These are phyloP conservation scores for Tetraselmis striata DNA, from an alignment of 139 green algal genomes.

Conservation along the genomic window DNA sequence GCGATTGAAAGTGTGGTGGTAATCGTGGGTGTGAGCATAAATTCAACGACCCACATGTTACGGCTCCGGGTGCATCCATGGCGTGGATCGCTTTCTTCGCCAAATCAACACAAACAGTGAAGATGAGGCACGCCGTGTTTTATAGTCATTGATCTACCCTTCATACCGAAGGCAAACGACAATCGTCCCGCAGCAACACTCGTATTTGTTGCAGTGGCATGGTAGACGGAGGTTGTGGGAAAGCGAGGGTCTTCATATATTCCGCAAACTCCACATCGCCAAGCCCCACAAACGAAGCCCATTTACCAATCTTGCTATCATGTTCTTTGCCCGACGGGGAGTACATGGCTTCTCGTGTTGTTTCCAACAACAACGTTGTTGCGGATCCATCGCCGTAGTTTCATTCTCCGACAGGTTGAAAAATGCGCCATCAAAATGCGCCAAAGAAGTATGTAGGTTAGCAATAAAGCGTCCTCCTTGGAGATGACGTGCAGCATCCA, in stretches of 20 bases:
- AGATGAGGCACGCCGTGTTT: not conserved
- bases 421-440: not conserved
- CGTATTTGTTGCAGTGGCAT: not conserved
- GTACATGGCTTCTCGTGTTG: not conserved
- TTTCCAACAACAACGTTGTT: not conserved
- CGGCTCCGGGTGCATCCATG: not conserved
- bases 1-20: not conserved
- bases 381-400: not conserved
- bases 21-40: not conserved
- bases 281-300: not conserved
- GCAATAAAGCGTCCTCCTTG: not conserved
- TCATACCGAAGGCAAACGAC: not conserved
- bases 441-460: not conserved
- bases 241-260: not conserved
- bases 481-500: not conserved
- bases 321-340: no score
- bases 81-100: not conserved
- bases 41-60: not conserved
- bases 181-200: not conserved
- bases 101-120: not conserved
- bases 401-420: not conserved
- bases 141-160: not conserved
- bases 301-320: not conserved
- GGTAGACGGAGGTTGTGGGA: not conserved
- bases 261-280: not conserved